A percentile compares a stretch with the other conserved stretches of the same genome.
These are phyloP conservation scores for Candolleomyces efflorescens DNA, from an alignment of 768 basidiomycete genomes.

Conservation along the genomic window DNA sequence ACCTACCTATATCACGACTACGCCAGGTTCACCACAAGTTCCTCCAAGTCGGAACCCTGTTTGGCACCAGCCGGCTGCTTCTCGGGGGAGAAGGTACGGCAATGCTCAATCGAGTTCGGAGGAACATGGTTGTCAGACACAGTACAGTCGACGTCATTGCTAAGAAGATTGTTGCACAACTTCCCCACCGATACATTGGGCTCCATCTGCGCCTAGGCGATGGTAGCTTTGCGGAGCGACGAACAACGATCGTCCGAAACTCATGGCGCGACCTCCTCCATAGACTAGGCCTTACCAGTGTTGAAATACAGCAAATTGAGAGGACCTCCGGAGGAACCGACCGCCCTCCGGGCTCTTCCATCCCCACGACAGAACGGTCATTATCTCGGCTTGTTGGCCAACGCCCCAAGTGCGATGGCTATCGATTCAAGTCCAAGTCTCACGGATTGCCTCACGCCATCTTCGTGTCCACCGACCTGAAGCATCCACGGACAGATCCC, in stretches of 20 bases:
- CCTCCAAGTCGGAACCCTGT: constrained; percentile 69
- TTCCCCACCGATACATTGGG: constrained; percentile 52
- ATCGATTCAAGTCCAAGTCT: not conserved
- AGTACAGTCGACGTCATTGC: constrained; percentile 20
- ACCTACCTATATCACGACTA: constrained; percentile 41
- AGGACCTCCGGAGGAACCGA: not conserved
- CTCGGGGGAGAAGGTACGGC: constrained; percentile 32
- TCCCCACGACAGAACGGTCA: too few relatives aligned
- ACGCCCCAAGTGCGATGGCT: too few relatives aligned
- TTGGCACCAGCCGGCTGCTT: constrained; percentile 70
- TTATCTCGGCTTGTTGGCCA: too few relatives aligned
- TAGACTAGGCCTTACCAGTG: constrained; percentile 17
- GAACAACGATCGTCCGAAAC: constrained; percentile 35
- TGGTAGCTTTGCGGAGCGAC: constrained; percentile 49
- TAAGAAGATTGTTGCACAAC: constrained; percentile 34
- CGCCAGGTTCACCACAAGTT: constrained; percentile 41
- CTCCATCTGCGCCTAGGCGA: constrained; percentile 70
- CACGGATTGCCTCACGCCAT: constrained; percentile 14
- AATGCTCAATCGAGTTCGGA: constrained; percentile 45
- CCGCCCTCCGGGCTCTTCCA: not conserved
- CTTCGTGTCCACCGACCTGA: constrained; percentile 22
- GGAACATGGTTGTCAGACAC: constrained; percentile 55
- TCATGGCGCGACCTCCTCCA: constrained; percentile 59
- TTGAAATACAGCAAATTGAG: not conserved
- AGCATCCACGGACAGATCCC: constrained; percentile 19